phyloP scores from a whole-genome alignment of 2,329 filamentous ascomycete species.

The Monosporascus sp. region DNA sequence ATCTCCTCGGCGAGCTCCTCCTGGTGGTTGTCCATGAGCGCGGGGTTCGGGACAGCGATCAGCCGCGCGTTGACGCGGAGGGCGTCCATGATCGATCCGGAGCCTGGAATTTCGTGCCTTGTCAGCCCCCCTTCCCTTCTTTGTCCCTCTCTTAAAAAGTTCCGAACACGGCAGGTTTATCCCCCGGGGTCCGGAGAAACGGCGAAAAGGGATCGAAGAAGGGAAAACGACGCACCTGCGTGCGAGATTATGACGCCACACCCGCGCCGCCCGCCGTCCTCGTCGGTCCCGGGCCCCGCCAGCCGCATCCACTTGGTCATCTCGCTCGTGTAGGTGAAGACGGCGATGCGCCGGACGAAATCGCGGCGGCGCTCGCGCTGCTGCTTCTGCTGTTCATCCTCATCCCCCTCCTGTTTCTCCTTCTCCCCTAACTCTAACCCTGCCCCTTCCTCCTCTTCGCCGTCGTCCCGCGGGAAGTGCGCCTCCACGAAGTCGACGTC shows the following conservation, averaged over 20 bases:
- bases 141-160: background rate
- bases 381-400: slow-evolving; percentile 16
- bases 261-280: slow-evolving; percentile 22
- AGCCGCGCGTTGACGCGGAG: slow-evolving; percentile 68
- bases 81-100: slow-evolving; percentile 82
- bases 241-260: slow-evolving; percentile 81
- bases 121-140: background rate
- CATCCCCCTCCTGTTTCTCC: slow-evolving; percentile 12
- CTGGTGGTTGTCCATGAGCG: slow-evolving; percentile 85
- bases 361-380: slow-evolving; percentile 13
- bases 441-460: background rate
- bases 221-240: slow-evolving; percentile 58
- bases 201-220: background rate
- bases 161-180: background rate
- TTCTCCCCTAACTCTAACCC: background rate
- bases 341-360: slow-evolving; percentile 45
- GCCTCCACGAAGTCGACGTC: slow-evolving; percentile 53
- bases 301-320: slow-evolving; percentile 54
- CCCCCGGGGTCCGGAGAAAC: no score
- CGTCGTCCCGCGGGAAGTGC: slow-evolving; percentile 4
- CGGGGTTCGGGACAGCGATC: slow-evolving; percentile 83
- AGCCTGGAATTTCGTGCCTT: slow-evolving; percentile 48
- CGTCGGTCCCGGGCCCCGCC: slow-evolving; percentile 42
- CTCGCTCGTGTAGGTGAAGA: slow-evolving; percentile 63
- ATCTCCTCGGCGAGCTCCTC: slow-evolving; percentile 77